Conservation (phyloP, 768 basidiomycete genomes). For the Lentinula guzmanii region DNA sequence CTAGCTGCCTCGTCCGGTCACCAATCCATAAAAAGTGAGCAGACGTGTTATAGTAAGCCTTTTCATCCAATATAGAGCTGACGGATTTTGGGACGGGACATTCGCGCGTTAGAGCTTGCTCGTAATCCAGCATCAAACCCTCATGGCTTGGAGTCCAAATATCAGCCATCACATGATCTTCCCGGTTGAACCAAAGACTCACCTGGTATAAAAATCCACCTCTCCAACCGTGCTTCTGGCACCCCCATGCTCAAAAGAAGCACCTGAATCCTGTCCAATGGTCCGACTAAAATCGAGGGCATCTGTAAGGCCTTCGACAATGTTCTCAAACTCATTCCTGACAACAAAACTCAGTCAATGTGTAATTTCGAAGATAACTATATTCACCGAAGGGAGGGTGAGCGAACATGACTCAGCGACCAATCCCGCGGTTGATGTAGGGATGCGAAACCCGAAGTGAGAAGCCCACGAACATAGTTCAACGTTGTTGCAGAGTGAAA, state of each 20-base stretch:
- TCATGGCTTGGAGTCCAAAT: slow-evolving; percentile 58
- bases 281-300: slow-evolving; percentile 91
- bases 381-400: slow-evolving; percentile 61
- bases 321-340: slow-evolving; percentile 79
- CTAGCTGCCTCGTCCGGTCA: slow-evolving; percentile 87
- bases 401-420: slow-evolving; percentile 90
- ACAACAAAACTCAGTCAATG: background rate
- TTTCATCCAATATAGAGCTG: slow-evolving; percentile 10
- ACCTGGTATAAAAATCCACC: slow-evolving; percentile 94
- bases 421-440: slow-evolving; percentile 85
- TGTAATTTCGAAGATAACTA: background rate
- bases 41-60: slow-evolving; percentile 79
- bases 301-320: slow-evolving; percentile 80
- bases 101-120: slow-evolving; percentile 82
- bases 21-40: slow-evolving; percentile 98
- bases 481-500: slow-evolving; percentile 93
- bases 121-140: slow-evolving; percentile 88
- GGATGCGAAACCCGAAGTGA: slow-evolving; percentile 93
- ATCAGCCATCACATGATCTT: too few relatives aligned
- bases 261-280: slow-evolving; percentile 61
- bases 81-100: slow-evolving; percentile 34
- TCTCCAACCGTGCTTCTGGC: slow-evolving; percentile 70
- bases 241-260: slow-evolving; percentile 67
- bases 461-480: slow-evolving; percentile 84
- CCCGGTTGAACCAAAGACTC: background rate